Base-by-base conservation (phyloP, 805 yeast genomes). In the Kazachstania martiniae region DNA sequence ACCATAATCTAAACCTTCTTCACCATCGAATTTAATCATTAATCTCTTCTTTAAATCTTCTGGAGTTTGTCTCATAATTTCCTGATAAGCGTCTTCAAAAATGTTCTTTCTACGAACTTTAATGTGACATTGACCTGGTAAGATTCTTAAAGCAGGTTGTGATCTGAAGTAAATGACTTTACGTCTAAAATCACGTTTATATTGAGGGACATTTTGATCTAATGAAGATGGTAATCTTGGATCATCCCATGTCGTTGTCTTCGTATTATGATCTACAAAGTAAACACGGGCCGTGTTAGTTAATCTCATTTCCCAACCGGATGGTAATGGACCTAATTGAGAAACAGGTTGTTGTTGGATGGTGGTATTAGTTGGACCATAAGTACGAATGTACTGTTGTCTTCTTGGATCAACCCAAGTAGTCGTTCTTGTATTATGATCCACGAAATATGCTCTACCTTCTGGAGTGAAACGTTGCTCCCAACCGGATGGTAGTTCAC, bases 371-470 rank as follows among this genome's bases (percentile, higher is more conserved):
- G 70, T 68, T 61, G 72, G 87, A 18, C 95, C 97, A 58, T 82
- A 86, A 40, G 94, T 85, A 57, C 96, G 80, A 48, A 91, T 91
- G 59, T 85, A 91, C 64, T 91, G 99, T 62, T 91, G 98, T 61
- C 98, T 77, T 62, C 99, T 75, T 43, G 99, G 99, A 59, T 91
- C 99, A 29, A 91, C 99, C 99, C 99, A 91, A 9, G 99, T 91
- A 3, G 99, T 91, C 1, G 99, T 91, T 59, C 99, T 74, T n/a
- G 98, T 91, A 59, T 91, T 91, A 63, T 91, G 99, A 59, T 91
- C 99, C 30, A 91, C 98, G 58, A 87, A 91, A 62, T 91, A 91
- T 6, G 97, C 93, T 56, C 98, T 75, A 25, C 98, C 99, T 61
- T 91, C 98, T 18, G 94, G 94, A 5, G 99, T 91, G 49, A 82